phyloP scores from a whole-genome alignment of 1,284 basidiomycete genomes.

The Naganishia albida region DNA sequence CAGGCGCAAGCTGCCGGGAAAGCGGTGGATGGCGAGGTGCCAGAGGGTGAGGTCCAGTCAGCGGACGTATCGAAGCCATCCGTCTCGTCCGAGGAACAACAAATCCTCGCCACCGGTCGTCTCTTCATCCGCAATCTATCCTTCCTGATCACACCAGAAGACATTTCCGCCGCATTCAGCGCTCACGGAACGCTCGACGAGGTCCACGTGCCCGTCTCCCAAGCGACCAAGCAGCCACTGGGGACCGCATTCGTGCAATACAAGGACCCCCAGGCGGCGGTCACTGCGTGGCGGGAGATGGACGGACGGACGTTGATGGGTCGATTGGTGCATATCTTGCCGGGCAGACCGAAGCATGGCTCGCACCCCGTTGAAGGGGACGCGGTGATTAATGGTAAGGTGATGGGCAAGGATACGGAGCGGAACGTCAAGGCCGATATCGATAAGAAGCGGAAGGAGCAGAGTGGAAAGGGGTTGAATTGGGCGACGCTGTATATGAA shows the following conservation, averaged over 20 bases:
- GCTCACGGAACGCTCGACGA: constrained; percentile 72
- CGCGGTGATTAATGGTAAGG: constrained; percentile 43
- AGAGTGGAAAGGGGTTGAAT: constrained; percentile 82
- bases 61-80: constrained; percentile 36
- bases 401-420: constrained; percentile 57
- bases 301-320: constrained; percentile 91
- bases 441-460: constrained; percentile 67
- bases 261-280: constrained; percentile 64
- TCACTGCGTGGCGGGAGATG: constrained; percentile 72
- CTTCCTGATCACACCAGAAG: constrained; percentile 75
- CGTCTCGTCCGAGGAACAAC: constrained; percentile 56
- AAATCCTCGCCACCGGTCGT: constrained; percentile 75
- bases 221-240: constrained; percentile 71
- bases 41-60: neutral
- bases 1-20: constrained; percentile 45
- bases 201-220: constrained; percentile 77
- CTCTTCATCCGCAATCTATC: constrained; percentile 90
- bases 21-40: constrained; percentile 4
- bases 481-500: constrained; percentile 98
- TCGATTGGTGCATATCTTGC: constrained; percentile 83
- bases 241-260: constrained; percentile 78
- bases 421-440: constrained; percentile 66
- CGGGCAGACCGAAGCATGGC: constrained; percentile 62
- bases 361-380: constrained; percentile 59
- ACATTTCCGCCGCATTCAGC: constrained; percentile 69